A percentile compares a stretch with the other conserved stretches of the same genome.
Evolutionary conservation across 2,329 filamentous ascomycete genomes (phyloP).

Genomic region (Neonectria coccinea): DNA sequence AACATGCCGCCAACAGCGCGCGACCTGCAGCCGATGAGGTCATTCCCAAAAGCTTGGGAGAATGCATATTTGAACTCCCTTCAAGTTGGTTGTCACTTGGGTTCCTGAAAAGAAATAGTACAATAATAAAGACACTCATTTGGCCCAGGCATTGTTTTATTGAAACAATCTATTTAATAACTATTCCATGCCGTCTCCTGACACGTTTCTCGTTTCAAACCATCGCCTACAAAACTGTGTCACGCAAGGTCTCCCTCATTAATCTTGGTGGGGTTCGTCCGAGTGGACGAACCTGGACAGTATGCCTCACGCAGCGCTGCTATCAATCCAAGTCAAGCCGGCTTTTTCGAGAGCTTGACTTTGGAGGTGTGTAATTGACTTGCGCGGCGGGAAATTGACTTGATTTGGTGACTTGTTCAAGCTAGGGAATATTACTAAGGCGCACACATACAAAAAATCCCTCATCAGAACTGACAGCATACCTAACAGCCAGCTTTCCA

Average conservation of each 20-base stretch:
- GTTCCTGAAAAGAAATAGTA: not conserved
- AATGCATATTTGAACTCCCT: conserved; percentile 35
- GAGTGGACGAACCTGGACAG: too few species aligned
- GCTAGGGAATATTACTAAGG: too few species aligned
- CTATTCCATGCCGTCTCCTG: conserved; percentile 7
- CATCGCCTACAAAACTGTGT: conserved; percentile 10
- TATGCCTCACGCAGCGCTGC: too few species aligned
- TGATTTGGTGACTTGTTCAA: too few species aligned
- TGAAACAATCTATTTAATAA: conserved; percentile 13
- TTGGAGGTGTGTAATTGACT: too few species aligned
- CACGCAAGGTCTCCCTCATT: not conserved
- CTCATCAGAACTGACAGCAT: too few species aligned
- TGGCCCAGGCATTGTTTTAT: conserved; percentile 3
- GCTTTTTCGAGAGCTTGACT: too few species aligned
- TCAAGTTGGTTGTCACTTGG: not conserved
- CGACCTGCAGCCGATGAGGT: conserved; percentile 40
- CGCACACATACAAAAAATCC: too few species aligned
- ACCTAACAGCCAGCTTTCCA: too few species aligned
- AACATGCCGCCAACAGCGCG: not conserved
- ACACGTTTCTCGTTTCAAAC: conserved; percentile 17
- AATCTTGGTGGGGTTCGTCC: not conserved
- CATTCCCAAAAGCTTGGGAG: conserved; percentile 31
- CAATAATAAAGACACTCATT: not conserved
- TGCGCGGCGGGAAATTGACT: too few species aligned
- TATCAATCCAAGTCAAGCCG: too few species aligned